Percentiles rank a stretch among this genome's conserved stretches.
Conservation (phyloP, 1,284 basidiomycete species). For the Ganoderma multipileum region DNA sequence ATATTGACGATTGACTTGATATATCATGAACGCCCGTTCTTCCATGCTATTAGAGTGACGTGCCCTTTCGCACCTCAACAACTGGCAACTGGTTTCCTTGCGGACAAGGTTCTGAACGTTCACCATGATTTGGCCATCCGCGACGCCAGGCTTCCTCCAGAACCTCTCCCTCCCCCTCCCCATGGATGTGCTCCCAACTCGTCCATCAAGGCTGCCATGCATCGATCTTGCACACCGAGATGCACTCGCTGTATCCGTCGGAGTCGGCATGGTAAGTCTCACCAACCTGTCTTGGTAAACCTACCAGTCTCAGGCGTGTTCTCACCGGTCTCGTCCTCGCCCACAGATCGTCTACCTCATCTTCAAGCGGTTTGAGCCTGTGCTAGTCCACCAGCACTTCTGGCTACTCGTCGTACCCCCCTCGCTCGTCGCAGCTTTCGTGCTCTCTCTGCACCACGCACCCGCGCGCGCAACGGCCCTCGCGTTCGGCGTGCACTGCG, state of each 20-base stretch:
- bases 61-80: background rate
- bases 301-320: background rate
- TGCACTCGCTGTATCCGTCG: background rate
- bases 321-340: background rate
- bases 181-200: background rate
- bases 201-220: background rate
- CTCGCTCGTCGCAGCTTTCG: background rate
- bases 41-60: background rate
- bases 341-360: slow-evolving; percentile 6
- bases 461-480: background rate
- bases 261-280: slow-evolving; percentile 4
- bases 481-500: slow-evolving; percentile 4
- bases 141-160: background rate
- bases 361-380: slow-evolving; percentile 15
- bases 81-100: background rate
- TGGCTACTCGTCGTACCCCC: slow-evolving; percentile 6
- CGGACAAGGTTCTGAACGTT: background rate
- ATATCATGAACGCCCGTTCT: background rate
- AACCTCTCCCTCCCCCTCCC: background rate
- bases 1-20: background rate
- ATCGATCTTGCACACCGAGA: background rate
- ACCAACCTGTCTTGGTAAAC: background rate
- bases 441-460: slow-evolving; percentile 3
- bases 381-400: slow-evolving; percentile 9
- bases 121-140: background rate